Evolutionary conservation across 768 basidiomycete species (phyloP).

Genomic region (Lentinus brumalis): DNA sequence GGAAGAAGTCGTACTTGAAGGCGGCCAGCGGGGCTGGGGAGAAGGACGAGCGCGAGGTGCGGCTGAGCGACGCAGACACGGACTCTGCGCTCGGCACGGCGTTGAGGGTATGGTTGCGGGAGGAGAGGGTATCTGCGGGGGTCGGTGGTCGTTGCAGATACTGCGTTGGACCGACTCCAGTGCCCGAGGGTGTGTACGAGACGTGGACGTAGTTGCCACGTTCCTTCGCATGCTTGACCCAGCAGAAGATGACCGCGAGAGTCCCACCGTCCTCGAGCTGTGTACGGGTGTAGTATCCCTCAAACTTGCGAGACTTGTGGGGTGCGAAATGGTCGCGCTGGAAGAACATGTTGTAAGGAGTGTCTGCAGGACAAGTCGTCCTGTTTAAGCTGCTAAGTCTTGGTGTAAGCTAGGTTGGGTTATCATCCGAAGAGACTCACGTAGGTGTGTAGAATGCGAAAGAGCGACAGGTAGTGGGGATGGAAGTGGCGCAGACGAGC

Average conservation of each 20-base stretch:
- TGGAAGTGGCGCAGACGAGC: too few relatives aligned
- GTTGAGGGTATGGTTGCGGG: background rate
- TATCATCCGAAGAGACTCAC: background rate
- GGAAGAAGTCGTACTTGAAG: conserved; percentile 28
- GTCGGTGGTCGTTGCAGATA: background rate
- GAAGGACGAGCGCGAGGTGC: too few relatives aligned
- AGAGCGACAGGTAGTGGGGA: too few relatives aligned
- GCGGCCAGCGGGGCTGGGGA: background rate
- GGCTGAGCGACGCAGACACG: background rate
- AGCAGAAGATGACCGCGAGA: conserved; percentile 29
- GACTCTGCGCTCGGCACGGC: background rate
- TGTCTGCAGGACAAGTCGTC: too few relatives aligned
- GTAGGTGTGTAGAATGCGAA: too few relatives aligned
- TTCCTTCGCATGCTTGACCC: conserved; percentile 24
- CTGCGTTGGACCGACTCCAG: too few relatives aligned
- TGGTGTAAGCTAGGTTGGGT: background rate
- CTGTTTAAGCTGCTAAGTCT: too few relatives aligned
- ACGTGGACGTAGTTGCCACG: conserved; percentile 25
- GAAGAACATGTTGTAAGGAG: too few relatives aligned
- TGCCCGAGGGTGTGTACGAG: conserved; percentile 16
- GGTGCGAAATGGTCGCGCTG: conserved; percentile 26
- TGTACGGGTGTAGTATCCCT: conserved; percentile 29
- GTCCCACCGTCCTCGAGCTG: conserved; percentile 26
- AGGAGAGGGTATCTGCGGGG: background rate
- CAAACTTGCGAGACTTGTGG: conserved; percentile 23